These are phyloP conservation scores for Furcasterigmium furcatum DNA, from an alignment of 2,329 filamentous ascomycete species.

Conservation along the genomic window DNA sequence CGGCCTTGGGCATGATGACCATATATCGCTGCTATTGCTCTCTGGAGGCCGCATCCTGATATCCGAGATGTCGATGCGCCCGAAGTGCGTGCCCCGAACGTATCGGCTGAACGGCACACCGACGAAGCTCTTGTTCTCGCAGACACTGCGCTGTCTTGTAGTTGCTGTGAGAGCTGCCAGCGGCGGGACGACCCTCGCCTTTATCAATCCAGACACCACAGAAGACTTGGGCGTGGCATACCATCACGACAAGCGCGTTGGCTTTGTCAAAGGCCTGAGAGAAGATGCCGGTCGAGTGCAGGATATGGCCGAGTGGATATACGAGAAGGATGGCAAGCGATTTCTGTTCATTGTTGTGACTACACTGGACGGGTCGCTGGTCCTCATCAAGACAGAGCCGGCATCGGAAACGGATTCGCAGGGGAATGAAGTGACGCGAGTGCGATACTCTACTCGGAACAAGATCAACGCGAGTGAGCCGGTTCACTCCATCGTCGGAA, in stretches of 20 bases:
- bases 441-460: slow-evolving; percentile 53
- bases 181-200: slow-evolving; percentile 43
- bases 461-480: slow-evolving; percentile 41
- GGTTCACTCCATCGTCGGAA: slow-evolving; percentile 54
- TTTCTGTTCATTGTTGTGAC: slow-evolving; percentile 64
- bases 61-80: slow-evolving; percentile 43
- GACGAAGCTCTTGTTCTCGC: slow-evolving; percentile 51
- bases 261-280: slow-evolving; percentile 54
- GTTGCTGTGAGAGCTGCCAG: slow-evolving; percentile 44
- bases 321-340: slow-evolving; percentile 49
- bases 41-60: slow-evolving; percentile 48
- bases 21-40: slow-evolving; percentile 45
- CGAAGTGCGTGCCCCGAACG: slow-evolving; percentile 45
- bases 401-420: slow-evolving; percentile 11
- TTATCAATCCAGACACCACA: slow-evolving; percentile 55
- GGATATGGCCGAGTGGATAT: slow-evolving; percentile 62
- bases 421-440: slow-evolving; percentile 19
- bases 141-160: slow-evolving; percentile 47
- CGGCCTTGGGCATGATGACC: slow-evolving; percentile 31
- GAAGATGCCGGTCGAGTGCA: slow-evolving; percentile 56
- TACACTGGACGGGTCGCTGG: slow-evolving; percentile 49
- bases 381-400: slow-evolving; percentile 39
- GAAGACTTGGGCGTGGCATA: slow-evolving; percentile 42
- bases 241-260: slow-evolving; percentile 33
- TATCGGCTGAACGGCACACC: slow-evolving; percentile 46